Conservation (phyloP, 208 protist genomes). For the Crithidia acanthocephali region DNA sequence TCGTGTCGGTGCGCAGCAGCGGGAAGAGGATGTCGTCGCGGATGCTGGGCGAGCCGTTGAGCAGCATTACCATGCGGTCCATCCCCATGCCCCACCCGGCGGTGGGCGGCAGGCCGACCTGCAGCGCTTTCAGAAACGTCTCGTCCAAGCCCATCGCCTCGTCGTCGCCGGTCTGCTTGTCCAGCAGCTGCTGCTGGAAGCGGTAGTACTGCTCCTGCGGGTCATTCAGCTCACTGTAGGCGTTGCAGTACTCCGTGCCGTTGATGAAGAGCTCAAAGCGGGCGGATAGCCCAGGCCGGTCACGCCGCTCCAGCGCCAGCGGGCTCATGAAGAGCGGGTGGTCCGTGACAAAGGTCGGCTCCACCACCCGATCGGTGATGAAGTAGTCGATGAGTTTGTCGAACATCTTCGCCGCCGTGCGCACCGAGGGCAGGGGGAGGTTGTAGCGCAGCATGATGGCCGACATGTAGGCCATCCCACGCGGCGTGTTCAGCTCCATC, state of each 20-base stretch:
- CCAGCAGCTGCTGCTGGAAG: slow-evolving; percentile 93
- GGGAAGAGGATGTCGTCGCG: slow-evolving; percentile 92
- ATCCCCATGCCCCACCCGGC: slow-evolving; percentile 97
- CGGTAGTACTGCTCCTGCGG: slow-evolving; percentile 95
- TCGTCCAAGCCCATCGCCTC: slow-evolving; percentile 95
- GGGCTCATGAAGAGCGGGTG: slow-evolving; percentile 95
- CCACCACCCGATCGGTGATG: slow-evolving; percentile 88
- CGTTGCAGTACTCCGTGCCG: slow-evolving; percentile 95
- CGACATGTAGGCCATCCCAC: slow-evolving; percentile 80
- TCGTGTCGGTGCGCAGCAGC: slow-evolving; percentile 73
- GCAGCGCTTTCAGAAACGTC: slow-evolving; percentile 93
- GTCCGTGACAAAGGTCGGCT: slow-evolving; percentile 96
- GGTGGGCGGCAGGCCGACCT: slow-evolving; percentile 95
- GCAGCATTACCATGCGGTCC: slow-evolving; percentile 94
- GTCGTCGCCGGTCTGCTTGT: slow-evolving; percentile 90
- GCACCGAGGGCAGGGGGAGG: slow-evolving; percentile 79
- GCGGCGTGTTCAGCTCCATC: slow-evolving; percentile 77
- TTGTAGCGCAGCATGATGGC: slow-evolving; percentile 85
- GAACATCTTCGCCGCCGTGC: slow-evolving; percentile 92
- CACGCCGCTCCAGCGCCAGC: slow-evolving; percentile 88
- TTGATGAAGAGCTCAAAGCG: slow-evolving; percentile 98
- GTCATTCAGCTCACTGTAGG: slow-evolving; percentile 98
- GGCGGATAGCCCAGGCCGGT: slow-evolving; percentile 83
- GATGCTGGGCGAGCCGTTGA: slow-evolving; percentile 87
- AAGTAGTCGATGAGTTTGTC: slow-evolving; percentile 93